A percentile compares a stretch with the other conserved stretches of the same genome.
phyloP scores from a whole-genome alignment of 1,139 yeast genomes.

The Tardiomyces depauwii region DNA sequence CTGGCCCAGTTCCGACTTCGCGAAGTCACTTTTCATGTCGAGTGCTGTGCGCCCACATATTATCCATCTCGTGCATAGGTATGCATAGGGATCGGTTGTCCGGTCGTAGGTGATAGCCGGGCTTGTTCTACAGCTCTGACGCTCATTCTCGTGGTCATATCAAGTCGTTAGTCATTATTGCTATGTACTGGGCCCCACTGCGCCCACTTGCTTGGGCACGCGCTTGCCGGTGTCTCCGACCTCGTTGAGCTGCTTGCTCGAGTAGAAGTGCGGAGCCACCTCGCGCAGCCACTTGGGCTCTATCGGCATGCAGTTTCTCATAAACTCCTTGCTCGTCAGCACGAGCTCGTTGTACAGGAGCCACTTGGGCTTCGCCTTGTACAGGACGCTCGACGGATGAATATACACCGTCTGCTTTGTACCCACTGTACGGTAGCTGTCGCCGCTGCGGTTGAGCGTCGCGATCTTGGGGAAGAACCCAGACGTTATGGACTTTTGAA shows the following conservation, averaged over 20 bases:
- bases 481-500: slow-evolving; percentile 60
- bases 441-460: slow-evolving; percentile 58
- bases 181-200: too few species aligned
- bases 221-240: background rate
- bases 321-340: slow-evolving; percentile 75
- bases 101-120: too few species aligned
- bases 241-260: slow-evolving; percentile 2
- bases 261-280: slow-evolving; percentile 51
- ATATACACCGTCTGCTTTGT: slow-evolving; percentile 57
- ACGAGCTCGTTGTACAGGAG: slow-evolving; percentile 78
- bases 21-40: too few species aligned
- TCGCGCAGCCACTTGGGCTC: slow-evolving; percentile 55
- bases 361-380: slow-evolving; percentile 46
- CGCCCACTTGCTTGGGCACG: background rate
- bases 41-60: too few species aligned
- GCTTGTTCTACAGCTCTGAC: too few species aligned
- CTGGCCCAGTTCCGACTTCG: too few species aligned
- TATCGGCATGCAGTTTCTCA: slow-evolving; percentile 74
- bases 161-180: too few species aligned
- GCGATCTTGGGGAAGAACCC: slow-evolving; percentile 84
- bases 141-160: too few species aligned
- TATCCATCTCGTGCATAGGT: too few species aligned
- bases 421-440: slow-evolving; percentile 51
- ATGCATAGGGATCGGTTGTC: too few species aligned
- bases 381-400: slow-evolving; percentile 73